Conservation (phyloP, 495 filamentous ascomycete species). For the Amorphotheca resinae region DNA sequence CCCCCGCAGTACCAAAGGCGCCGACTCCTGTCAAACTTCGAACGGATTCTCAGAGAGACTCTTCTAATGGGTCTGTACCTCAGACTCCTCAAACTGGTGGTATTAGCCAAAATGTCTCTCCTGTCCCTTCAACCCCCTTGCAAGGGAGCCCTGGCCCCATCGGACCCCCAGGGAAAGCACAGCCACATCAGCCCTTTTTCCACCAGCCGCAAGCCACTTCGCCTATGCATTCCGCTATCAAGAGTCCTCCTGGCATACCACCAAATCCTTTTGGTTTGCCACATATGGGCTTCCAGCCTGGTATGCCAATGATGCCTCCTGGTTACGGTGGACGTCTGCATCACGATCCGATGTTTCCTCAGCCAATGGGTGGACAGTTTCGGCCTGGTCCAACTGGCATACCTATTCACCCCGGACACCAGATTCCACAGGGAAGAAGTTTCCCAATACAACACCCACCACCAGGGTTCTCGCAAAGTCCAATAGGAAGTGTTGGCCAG, state of each 20-base stretch:
- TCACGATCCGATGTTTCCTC: slow-evolving; percentile 41
- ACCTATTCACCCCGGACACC: slow-evolving; percentile 41
- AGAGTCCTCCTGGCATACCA: slow-evolving; percentile 34
- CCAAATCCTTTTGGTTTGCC: slow-evolving; percentile 15
- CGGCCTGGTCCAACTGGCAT: slow-evolving; percentile 45
- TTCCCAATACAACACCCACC: slow-evolving; percentile 48
- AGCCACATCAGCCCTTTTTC: slow-evolving; percentile 23
- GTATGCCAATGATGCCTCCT: slow-evolving; percentile 37
- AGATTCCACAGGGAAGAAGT: slow-evolving; percentile 48
- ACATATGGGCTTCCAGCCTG: slow-evolving; percentile 40
- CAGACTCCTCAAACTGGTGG: slow-evolving; percentile 43
- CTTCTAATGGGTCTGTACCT: slow-evolving; percentile 57
- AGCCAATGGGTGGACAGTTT: slow-evolving; percentile 33
- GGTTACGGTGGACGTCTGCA: slow-evolving; percentile 32
- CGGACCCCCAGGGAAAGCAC: slow-evolving; percentile 32
- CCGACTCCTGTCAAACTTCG: slow-evolving; percentile 65
- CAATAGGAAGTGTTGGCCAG: slow-evolving; percentile 11
- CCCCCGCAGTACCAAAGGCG: slow-evolving; percentile 70
- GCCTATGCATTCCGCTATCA: slow-evolving; percentile 28
- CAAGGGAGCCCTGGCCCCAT: slow-evolving; percentile 45
- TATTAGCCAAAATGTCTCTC: slow-evolving; percentile 54
- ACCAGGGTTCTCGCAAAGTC: slow-evolving; percentile 37
- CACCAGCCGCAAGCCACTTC: slow-evolving; percentile 31
- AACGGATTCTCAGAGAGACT: slow-evolving; percentile 71
- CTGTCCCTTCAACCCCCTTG: slow-evolving; percentile 42